Conservation (phyloP, 441 rosid species). For the Macaranga tanarius region DNA sequence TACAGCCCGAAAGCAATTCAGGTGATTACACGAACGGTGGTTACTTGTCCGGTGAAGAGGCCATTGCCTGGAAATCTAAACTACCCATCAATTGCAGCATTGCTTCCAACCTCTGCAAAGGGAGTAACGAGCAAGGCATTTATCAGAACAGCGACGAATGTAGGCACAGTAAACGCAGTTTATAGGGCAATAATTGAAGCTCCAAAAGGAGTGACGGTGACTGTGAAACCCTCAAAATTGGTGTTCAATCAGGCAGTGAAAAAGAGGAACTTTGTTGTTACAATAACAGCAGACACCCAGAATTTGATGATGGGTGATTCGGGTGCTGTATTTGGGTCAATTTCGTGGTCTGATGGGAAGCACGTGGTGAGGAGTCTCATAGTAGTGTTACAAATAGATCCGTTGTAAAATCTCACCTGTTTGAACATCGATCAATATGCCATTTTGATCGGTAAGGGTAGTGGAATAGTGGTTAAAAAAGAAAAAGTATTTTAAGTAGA, state of each 20-base stretch:
- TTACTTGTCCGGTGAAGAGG: slow-evolving; percentile 51
- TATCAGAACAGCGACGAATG: slow-evolving; percentile 64
- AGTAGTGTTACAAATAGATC: slow-evolving; percentile 57
- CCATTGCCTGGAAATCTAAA: slow-evolving; percentile 66
- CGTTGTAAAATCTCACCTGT: slow-evolving; percentile 35
- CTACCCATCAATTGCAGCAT: slow-evolving; percentile 70
- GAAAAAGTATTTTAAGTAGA: neutral
- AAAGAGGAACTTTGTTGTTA: slow-evolving; percentile 56
- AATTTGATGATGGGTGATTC: slow-evolving; percentile 51
- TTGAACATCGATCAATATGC: slow-evolving; percentile 32
- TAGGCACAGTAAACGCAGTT: slow-evolving; percentile 43
- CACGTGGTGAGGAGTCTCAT: slow-evolving; percentile 74
- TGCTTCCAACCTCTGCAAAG: slow-evolving; percentile 42
- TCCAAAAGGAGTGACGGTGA: slow-evolving; percentile 60
- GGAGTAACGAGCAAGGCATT: slow-evolving; percentile 45
- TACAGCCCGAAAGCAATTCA: slow-evolving; percentile 65
- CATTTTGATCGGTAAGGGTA: slow-evolving; percentile 32
- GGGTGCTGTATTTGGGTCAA: slow-evolving; percentile 66
- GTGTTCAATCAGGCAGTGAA: slow-evolving; percentile 46
- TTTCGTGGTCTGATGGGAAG: slow-evolving; percentile 74
- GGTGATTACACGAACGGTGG: slow-evolving; percentile 61
- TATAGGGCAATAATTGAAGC: slow-evolving; percentile 49
- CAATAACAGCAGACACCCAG: slow-evolving; percentile 49
- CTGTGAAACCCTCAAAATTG: slow-evolving; percentile 56
- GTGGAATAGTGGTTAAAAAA: neutral